A percentile compares a stretch with the other conserved stretches of the same genome.
Conservation (phyloP, 2,329 filamentous ascomycete species). For the Passalora sequoiae region DNA sequence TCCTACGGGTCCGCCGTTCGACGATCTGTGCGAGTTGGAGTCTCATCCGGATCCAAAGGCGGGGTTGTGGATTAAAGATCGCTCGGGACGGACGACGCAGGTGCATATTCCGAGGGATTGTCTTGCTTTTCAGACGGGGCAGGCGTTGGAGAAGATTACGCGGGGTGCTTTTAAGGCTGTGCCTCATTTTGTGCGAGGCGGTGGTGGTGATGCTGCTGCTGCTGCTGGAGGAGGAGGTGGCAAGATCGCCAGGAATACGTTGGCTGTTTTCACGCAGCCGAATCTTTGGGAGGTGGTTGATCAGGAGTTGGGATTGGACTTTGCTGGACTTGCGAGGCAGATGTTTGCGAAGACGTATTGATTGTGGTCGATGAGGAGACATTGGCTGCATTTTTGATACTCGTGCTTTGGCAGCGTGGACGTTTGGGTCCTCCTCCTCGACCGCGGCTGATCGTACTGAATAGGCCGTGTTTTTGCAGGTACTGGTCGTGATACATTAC, state of each 20-base stretch:
- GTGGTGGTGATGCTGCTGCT: no score
- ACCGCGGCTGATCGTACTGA: no score
- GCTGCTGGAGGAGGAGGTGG: neutral
- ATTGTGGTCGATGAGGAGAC: no score
- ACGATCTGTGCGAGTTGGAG: constrained; percentile 61
- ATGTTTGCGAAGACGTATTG: constrained; percentile 22
- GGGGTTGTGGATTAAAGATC: constrained; percentile 89
- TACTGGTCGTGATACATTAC: no score
- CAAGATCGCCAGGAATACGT: constrained; percentile 62
- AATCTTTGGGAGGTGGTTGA: constrained; percentile 79
- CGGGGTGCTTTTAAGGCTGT: constrained; percentile 88
- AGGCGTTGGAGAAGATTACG: constrained; percentile 86
- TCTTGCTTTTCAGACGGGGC: constrained; percentile 92
- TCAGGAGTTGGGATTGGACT: constrained; percentile 48
- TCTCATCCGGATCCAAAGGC: constrained; percentile 75
- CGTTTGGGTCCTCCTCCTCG: no score
- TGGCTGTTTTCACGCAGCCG: constrained; percentile 96
- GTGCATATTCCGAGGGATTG: constrained; percentile 87
- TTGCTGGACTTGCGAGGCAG: constrained; percentile 19
- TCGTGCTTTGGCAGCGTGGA: no score
- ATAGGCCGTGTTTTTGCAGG: no score
- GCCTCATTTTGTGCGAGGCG: constrained; percentile 87
- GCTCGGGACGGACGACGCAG: constrained; percentile 76
- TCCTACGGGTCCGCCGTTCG: constrained; percentile 23
- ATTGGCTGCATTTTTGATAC: no score